These are phyloP conservation scores for Yarrowia sp. DNA, from an alignment of 805 yeast species.

Conservation along the genomic window DNA sequence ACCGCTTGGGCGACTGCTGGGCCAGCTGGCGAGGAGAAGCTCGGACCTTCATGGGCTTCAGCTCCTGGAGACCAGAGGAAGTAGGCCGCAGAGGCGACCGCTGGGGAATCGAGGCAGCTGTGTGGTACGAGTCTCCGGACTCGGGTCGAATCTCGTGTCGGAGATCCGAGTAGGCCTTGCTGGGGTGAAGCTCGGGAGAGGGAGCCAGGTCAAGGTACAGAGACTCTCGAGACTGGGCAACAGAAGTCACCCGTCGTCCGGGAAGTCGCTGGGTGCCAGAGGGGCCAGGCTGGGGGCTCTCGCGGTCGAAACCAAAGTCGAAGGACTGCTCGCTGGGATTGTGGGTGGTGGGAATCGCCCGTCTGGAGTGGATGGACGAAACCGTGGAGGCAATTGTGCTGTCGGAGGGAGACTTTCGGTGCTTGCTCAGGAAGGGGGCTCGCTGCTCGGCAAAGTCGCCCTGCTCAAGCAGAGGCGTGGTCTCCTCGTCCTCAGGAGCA, in stretches of 20 bases:
- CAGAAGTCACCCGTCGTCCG: slow-evolving; percentile 7
- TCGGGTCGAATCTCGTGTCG: background rate
- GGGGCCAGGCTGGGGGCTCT: background rate
- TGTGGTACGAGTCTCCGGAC: background rate
- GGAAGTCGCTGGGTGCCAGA: background rate
- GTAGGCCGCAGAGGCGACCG: background rate
- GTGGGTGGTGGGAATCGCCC: slow-evolving; percentile 20
- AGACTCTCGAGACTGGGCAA: slow-evolving; percentile 20
- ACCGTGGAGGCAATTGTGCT: background rate
- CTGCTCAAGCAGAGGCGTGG: slow-evolving; percentile 4
- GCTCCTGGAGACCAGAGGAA: background rate
- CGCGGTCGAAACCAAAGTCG: background rate
- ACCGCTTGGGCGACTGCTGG: slow-evolving; percentile 7
- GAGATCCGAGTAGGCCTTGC: background rate
- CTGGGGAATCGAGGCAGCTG: background rate
- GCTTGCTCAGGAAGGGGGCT: background rate
- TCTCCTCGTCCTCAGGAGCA: background rate
- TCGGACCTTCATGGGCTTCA: slow-evolving; percentile 1
- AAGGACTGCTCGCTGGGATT: background rate
- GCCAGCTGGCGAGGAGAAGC: slow-evolving; percentile 19
- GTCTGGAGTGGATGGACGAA: slow-evolving; percentile 7
- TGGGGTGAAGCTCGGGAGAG: background rate
- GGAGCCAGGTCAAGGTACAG: slow-evolving; percentile 13
- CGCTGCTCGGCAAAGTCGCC: background rate
- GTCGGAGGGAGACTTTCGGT: slow-evolving; percentile 2